phyloP scores from a whole-genome alignment of 208 protist species.

The Trypanosoma theileri region DNA sequence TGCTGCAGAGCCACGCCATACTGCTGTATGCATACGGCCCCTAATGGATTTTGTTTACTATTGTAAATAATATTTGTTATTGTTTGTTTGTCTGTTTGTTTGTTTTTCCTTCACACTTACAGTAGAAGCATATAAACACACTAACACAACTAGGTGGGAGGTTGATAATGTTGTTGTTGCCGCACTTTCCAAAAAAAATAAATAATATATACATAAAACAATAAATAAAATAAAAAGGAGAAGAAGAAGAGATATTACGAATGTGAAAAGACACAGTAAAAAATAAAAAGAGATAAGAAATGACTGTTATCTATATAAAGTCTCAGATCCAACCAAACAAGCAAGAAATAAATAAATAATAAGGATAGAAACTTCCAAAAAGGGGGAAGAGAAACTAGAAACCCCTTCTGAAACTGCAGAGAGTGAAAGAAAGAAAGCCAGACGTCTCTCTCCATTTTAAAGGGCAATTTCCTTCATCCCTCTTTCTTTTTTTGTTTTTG shows the following conservation, averaged over 20 bases:
- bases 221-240: neutral
- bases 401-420: too few relatives aligned
- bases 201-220: neutral
- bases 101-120: neutral
- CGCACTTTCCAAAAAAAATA: neutral
- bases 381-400: too few relatives aligned
- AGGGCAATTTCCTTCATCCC: constrained; percentile 1
- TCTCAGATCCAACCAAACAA: too few relatives aligned
- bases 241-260: neutral
- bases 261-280: too few relatives aligned
- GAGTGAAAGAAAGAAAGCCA: too few relatives aligned
- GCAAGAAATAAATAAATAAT: too few relatives aligned
- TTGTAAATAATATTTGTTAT: neutral
- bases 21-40: neutral
- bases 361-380: too few relatives aligned
- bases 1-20: neutral
- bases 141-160: too few relatives aligned
- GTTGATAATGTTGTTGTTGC: too few relatives aligned
- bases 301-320: too few relatives aligned
- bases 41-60: neutral
- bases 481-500: neutral
- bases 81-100: neutral
- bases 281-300: too few relatives aligned
- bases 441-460: neutral
- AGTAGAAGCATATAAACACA: too few relatives aligned